Conservation (phyloP, 148 eudicot genomes). For the Cornus controversa region DNA sequence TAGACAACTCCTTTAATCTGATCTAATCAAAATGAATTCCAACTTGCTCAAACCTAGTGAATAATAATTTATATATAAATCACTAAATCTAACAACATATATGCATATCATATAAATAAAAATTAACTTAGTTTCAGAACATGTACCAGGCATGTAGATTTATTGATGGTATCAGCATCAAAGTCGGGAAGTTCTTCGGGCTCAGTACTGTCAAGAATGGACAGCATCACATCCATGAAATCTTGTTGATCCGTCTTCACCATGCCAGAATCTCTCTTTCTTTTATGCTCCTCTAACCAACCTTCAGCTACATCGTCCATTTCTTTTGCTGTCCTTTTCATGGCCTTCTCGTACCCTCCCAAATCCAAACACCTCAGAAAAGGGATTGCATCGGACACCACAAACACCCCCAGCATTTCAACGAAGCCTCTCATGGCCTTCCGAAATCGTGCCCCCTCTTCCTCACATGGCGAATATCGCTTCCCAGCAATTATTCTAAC, state of each 20-base stretch:
- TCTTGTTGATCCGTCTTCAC: no score
- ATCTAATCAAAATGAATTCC: no score
- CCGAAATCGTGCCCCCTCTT: constrained; percentile 9
- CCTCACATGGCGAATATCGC: background rate
- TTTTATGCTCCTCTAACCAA: no score
- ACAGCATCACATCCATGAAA: no score
- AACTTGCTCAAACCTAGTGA: no score
- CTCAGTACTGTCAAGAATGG: no score
- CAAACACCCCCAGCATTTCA: constrained; percentile 8
- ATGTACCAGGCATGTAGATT: constrained; percentile 19
- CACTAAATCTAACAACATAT: background rate
- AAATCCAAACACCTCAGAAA: constrained; percentile 18
- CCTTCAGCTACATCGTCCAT: constrained; percentile 1
- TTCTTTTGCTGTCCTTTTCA: constrained; percentile 13
- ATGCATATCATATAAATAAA: background rate
- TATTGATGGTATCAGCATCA: no score
- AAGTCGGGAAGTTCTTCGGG: no score
- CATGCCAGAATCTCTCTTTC: no score
- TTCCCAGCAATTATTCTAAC: constrained; percentile 33
- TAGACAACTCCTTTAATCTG: no score
- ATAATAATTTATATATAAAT: no score
- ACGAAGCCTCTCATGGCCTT: constrained; percentile 20
- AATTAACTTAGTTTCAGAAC: background rate
- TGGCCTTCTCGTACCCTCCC: constrained; percentile 19
- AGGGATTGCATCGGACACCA: no score